A percentile compares a stretch with the other conserved stretches of the same genome.
These are phyloP conservation scores for Boletus sp. DNA, from an alignment of 1,284 basidiomycete species.

Conservation along the genomic window DNA sequence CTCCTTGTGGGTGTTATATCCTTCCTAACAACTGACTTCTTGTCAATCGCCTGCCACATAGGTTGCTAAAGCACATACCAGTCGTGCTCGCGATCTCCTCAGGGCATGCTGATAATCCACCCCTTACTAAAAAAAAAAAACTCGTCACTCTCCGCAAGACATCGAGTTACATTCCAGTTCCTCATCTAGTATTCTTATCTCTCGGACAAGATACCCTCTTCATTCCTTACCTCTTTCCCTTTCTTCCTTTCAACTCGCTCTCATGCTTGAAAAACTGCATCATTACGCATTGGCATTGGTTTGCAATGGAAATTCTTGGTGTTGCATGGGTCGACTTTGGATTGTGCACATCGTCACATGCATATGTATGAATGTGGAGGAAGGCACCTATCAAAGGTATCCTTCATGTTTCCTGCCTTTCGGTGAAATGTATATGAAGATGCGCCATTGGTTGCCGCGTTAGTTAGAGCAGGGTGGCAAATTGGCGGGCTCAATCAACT, in stretches of 20 bases:
- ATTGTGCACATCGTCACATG: background rate
- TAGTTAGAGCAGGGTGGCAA: no score
- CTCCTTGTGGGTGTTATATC: constrained; percentile 49
- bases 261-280: background rate
- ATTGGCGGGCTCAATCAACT: no score
- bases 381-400: no score
- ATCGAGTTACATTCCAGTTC: background rate
- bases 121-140: constrained; percentile 1
- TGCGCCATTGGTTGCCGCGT: no score
- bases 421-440: no score
- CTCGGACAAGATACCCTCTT: constrained; percentile 20
- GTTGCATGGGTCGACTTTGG: background rate
- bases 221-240: constrained; percentile 1
- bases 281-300: constrained; percentile 6
- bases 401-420: no score
- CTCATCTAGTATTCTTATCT: constrained; percentile 12
- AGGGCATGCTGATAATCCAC: constrained; percentile 26
- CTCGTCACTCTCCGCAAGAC: constrained; percentile 1
- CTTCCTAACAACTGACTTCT: background rate
- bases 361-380: background rate
- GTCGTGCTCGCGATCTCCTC: constrained; percentile 31
- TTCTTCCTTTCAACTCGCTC: background rate
- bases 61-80: constrained; percentile 29
- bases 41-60: constrained; percentile 14
- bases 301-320: constrained; percentile 9